A percentile compares a stretch with the other conserved stretches of the same genome.
Conservation (phyloP, 2,329 filamentous ascomycete species). For the Xylariaceae sp. region DNA sequence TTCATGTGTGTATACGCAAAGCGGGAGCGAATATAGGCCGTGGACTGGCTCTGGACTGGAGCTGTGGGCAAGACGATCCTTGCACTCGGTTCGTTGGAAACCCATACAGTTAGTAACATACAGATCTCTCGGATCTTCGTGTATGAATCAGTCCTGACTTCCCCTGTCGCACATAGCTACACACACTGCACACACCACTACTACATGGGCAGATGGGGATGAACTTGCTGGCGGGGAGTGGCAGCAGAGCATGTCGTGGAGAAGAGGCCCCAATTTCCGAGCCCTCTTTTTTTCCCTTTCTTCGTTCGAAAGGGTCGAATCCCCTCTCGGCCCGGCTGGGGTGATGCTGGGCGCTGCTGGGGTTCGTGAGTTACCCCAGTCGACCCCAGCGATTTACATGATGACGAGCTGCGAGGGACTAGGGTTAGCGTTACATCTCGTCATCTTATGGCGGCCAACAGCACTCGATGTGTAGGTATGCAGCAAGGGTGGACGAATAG, state of each 20-base stretch:
- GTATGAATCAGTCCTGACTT: background rate
- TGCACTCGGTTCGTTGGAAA: too few relatives aligned
- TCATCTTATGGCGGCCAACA: constrained; percentile 13
- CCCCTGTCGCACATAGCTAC: background rate
- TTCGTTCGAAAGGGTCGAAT: background rate
- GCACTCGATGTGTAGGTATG: background rate
- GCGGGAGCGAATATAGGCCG: background rate
- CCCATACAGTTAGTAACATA: too few relatives aligned
- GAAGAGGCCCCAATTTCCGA: background rate
- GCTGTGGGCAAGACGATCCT: too few relatives aligned
- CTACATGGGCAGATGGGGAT: too few relatives aligned
- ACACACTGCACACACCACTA: too few relatives aligned
- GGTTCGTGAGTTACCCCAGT: constrained; percentile 10
- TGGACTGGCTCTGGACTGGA: background rate
- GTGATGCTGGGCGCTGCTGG: background rate
- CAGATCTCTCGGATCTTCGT: too few relatives aligned
- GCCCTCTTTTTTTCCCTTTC: constrained; percentile 1
- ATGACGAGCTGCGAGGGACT: background rate
- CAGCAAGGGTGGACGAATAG: constrained; percentile 3
- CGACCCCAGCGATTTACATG: constrained; percentile 15
- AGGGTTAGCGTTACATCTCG: constrained; percentile 16
- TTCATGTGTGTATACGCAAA: too few relatives aligned
- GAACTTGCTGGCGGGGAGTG: too few relatives aligned
- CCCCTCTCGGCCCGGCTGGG: background rate
- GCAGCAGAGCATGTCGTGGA: background rate